Percentiles rank a stretch among this genome's conserved stretches.
Conservation (phyloP, 2,329 filamentous ascomycete genomes). For the Phaeosphaeria sp. region DNA sequence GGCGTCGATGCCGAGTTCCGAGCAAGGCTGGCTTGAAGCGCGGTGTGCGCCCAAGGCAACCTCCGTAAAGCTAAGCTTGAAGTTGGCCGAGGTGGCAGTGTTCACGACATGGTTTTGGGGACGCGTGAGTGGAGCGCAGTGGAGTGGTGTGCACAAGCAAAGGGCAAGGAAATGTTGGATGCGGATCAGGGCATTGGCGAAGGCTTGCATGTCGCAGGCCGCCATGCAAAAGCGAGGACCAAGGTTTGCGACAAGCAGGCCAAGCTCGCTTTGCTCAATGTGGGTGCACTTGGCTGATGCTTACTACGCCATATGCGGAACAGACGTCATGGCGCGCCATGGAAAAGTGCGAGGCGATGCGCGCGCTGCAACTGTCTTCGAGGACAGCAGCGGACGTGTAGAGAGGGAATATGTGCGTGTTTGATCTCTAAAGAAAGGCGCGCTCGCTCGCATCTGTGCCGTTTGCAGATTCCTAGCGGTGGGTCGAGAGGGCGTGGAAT, state of each 20-base stretch:
- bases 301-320: constrained; percentile 8
- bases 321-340: constrained; percentile 13
- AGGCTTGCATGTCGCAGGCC: constrained; percentile 23
- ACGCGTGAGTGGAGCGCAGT: not conserved
- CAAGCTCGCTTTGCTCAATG: constrained; percentile 5
- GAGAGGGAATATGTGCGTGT: not conserved
- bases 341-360: not conserved
- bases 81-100: too few relatives aligned
- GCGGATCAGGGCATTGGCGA: constrained; percentile 14
- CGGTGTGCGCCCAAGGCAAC: not conserved
- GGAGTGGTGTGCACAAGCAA: constrained; percentile 7
- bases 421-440: not conserved
- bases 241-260: constrained; percentile 4
- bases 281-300: constrained; percentile 12
- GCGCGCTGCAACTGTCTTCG: not conserved
- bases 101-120: too few relatives aligned
- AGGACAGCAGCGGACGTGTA: not conserved
- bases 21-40: too few relatives aligned
- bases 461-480: not conserved
- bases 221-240: constrained; percentile 7
- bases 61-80: not conserved
- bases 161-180: constrained; percentile 7
- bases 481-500: constrained; percentile 4
- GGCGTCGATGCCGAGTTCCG: not conserved
- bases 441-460: not conserved